Conservation (phyloP, 345 rosid genomes). For the Pistacia integerrima region DNA sequence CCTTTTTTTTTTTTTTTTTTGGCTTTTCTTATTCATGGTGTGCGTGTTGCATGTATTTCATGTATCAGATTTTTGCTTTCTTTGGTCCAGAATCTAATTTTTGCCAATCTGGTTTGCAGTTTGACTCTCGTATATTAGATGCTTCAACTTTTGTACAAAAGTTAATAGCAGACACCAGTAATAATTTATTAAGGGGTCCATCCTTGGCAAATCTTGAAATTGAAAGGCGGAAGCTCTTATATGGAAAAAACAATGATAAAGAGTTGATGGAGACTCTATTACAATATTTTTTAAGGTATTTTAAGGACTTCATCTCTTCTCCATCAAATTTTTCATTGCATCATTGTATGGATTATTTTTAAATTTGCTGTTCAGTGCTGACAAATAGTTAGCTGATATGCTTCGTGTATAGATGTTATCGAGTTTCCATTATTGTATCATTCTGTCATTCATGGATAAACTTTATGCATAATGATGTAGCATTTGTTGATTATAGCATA, state of each 20-base stretch:
- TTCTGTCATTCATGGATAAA: not conserved
- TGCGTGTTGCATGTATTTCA: conserved; percentile 7
- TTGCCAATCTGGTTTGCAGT: conserved; percentile 51
- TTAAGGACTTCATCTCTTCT: conserved; percentile 12
- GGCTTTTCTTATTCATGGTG: not conserved
- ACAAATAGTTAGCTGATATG: not conserved
- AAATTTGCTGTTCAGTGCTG: conserved; percentile 2
- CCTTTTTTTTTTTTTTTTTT: conserved; percentile 19
- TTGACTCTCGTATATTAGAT: conserved; percentile 69
- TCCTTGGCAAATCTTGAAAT: conserved; percentile 82
- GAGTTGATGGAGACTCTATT: conserved; percentile 61
- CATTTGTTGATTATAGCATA: not conserved
- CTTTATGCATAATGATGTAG: not conserved
- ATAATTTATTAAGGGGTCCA: conserved; percentile 64
- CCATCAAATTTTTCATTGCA: not conserved
- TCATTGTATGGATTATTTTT: not conserved
- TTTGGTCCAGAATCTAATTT: conserved; percentile 18
- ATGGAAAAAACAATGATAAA: conserved; percentile 63
- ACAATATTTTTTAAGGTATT: conserved; percentile 72
- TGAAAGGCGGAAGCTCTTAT: conserved; percentile 71
- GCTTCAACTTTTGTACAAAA: conserved; percentile 69
- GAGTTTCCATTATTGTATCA: not conserved
- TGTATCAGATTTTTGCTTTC: conserved; percentile 5
- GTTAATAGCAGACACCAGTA: conserved; percentile 51
- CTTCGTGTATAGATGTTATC: not conserved